Evolutionary conservation across 2,329 filamentous ascomycete genomes (phyloP).

Genomic region (Aspergillus pseudonomiae): DNA sequence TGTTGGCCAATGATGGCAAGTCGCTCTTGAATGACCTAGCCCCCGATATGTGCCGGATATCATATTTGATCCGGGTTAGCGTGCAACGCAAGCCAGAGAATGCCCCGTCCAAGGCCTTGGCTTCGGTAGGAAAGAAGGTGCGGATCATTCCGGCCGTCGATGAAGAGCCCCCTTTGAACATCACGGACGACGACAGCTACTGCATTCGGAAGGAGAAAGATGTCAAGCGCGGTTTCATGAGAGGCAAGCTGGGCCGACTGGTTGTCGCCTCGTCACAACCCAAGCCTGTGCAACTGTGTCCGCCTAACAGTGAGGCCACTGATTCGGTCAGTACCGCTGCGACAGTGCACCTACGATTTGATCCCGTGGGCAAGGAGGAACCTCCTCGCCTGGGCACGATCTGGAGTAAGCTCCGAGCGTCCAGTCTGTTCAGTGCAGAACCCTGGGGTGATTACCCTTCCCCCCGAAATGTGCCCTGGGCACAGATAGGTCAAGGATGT

Average conservation of each 20-base stretch:
- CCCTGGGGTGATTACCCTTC: conserved; percentile 56
- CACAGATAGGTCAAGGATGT: conserved; percentile 50
- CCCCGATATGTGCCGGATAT: conserved; percentile 64
- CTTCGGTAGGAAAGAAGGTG: conserved; percentile 57
- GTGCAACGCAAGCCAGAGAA: conserved; percentile 30
- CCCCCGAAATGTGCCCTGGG: conserved; percentile 44
- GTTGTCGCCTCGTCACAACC: conserved; percentile 63
- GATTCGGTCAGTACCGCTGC: conserved; percentile 56
- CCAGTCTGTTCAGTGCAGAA: conserved; percentile 59
- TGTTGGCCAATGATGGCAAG: conserved; percentile 54
- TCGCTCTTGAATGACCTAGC: conserved; percentile 62
- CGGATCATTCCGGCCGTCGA: conserved; percentile 62
- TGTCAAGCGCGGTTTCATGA: conserved; percentile 63
- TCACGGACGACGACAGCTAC: conserved; percentile 54
- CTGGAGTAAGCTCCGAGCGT: conserved; percentile 58
- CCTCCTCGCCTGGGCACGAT: conserved; percentile 60
- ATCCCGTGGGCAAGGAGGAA: conserved; percentile 54
- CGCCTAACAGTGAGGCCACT: conserved; percentile 37
- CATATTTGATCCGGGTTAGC: conserved; percentile 58
- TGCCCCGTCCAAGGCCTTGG: conserved; percentile 45
- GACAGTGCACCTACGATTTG: conserved; percentile 62
- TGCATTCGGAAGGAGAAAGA: conserved; percentile 60
- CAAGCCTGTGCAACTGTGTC: conserved; percentile 55
- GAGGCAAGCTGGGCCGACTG: conserved; percentile 60
- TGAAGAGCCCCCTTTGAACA: conserved; percentile 62